These are phyloP conservation scores for Cystobasidium ongulense DNA, from an alignment of 768 basidiomycete genomes.

Conservation along the genomic window DNA sequence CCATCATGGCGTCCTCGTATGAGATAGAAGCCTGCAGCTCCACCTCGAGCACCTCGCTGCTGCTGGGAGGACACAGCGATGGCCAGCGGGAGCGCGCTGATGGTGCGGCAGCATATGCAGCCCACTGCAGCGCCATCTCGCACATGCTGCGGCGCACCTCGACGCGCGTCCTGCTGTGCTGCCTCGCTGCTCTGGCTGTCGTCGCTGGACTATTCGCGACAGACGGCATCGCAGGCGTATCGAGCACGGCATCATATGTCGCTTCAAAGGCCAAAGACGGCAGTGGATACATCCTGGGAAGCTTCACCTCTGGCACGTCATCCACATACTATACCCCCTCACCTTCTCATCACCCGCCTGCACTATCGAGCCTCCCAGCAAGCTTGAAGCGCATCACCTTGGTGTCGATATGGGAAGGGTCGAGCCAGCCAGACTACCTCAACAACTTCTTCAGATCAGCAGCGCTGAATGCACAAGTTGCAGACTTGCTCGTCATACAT, in stretches of 20 bases:
- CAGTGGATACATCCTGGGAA: background rate
- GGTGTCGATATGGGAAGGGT: conserved; percentile 1
- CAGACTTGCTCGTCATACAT: conserved; percentile 20
- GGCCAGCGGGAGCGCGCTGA: background rate
- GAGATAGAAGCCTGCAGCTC: background rate
- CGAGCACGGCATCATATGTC: background rate
- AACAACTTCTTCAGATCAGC: conserved; percentile 28
- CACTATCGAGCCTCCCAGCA: background rate
- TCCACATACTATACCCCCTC: conserved; percentile 3
- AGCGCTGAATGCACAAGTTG: conserved; percentile 7
- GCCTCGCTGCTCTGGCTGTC: background rate
- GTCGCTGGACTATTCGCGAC: background rate
- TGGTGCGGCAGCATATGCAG: background rate
- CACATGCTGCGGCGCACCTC: background rate
- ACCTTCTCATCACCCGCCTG: background rate
- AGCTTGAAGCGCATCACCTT: conserved; percentile 5
- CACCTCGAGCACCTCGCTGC: background rate
- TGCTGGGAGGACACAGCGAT: background rate
- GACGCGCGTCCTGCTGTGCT: background rate
- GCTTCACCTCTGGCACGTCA: background rate
- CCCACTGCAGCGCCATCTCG: background rate
- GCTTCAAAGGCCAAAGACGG: conserved; percentile 11
- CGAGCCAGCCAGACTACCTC: conserved; percentile 10
- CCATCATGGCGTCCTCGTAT: background rate
- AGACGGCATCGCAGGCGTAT: background rate